These are phyloP conservation scores for Linderina pennispora DNA, from an alignment of 192 early-diverging fungal species.

Conservation along the genomic window DNA sequence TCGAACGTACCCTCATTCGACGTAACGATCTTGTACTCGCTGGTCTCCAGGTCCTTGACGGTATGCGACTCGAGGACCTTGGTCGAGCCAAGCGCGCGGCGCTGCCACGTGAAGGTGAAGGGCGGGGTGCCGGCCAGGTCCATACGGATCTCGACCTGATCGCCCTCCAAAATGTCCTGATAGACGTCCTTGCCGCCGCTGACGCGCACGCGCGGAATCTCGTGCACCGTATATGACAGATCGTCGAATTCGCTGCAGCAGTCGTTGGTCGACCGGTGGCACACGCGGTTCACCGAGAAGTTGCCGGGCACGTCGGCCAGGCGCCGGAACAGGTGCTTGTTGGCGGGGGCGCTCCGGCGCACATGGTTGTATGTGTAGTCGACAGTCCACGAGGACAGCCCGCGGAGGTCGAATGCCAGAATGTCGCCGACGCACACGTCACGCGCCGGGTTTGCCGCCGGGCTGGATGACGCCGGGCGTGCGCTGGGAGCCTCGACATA, in stretches of 20 bases:
- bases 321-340: constrained; percentile 56
- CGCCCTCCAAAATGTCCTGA: constrained; percentile 59
- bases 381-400: constrained; percentile 58
- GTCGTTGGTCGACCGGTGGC: constrained; percentile 50
- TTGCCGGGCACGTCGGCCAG: constrained; percentile 52
- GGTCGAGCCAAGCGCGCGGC: constrained; percentile 16
- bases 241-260: constrained; percentile 54
- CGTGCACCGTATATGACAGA: constrained; percentile 46
- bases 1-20: constrained; percentile 58
- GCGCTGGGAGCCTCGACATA: constrained; percentile 45
- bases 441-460: constrained; percentile 20
- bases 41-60: constrained; percentile 45
- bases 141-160: constrained; percentile 50
- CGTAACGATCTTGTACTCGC: constrained; percentile 48
- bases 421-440: constrained; percentile 63
- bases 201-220: constrained; percentile 56
- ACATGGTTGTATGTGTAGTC: constrained; percentile 45
- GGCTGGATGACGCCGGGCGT: constrained; percentile 23
- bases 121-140: constrained; percentile 60
- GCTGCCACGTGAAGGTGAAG: constrained; percentile 62
- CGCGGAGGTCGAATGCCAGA: constrained; percentile 58
- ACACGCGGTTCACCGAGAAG: constrained; percentile 51
- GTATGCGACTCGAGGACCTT: constrained; percentile 49
- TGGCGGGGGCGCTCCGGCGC: constrained; percentile 9
- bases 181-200: constrained; percentile 58